Percentiles rank a stretch among this genome's conserved stretches.
Conservation (phyloP, 1,284 basidiomycete species). For the Cryptococcus sp. region DNA sequence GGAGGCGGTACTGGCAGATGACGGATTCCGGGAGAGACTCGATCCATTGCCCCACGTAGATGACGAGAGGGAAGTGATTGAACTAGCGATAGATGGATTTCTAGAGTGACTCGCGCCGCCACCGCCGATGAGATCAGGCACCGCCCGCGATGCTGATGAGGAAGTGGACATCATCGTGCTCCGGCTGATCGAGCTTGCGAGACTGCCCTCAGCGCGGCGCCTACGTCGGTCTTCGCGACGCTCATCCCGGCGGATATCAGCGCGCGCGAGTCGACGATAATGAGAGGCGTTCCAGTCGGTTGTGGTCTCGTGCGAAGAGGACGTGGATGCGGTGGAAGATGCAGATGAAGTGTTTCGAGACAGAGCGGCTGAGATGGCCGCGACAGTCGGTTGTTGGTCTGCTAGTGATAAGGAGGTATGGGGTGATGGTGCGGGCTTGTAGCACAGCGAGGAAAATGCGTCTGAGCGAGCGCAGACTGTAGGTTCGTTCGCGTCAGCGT, state of each 20-base stretch:
- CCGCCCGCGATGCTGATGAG: constrained; percentile 29
- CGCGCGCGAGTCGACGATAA: constrained; percentile 47
- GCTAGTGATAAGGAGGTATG: constrained; percentile 16
- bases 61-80: constrained; percentile 34
- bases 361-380: constrained; percentile 18
- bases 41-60: constrained; percentile 20
- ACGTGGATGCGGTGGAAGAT: constrained; percentile 13
- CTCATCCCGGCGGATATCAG: constrained; percentile 43
- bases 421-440: constrained; percentile 26
- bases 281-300: constrained; percentile 44
- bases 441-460: constrained; percentile 51
- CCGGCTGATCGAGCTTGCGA: constrained; percentile 24
- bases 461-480: constrained; percentile 50
- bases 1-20: constrained; percentile 34
- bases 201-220: constrained; percentile 36
- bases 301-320: constrained; percentile 8
- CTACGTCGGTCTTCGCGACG: constrained; percentile 39
- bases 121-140: constrained; percentile 44
- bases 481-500: neutral
- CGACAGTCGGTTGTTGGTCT: constrained; percentile 22
- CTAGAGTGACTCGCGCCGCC: constrained; percentile 32
- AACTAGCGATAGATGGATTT: constrained; percentile 37
- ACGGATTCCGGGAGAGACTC: constrained; percentile 35
- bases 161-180: constrained; percentile 30
- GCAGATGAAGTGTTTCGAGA: constrained; percentile 27